Evolutionary conservation across 148 eudicot species (phyloP), one percentile per base, ranked within the genome.

Genomic region (Dysphania ambrosioides): DNA sequence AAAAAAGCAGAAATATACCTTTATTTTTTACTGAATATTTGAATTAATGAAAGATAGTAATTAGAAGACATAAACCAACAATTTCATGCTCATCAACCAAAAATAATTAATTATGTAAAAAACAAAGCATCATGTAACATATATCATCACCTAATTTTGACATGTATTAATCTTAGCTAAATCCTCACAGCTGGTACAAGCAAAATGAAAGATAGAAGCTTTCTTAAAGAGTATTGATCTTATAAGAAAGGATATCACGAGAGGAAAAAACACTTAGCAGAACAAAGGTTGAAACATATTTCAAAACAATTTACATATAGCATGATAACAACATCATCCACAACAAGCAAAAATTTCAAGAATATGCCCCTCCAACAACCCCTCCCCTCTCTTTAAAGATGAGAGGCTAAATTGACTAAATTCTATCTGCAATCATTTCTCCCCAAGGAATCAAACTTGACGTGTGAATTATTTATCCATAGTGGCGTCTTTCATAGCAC

Each of bases 171-270:
- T 9, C 16, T 26, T 42, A 36, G 38, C 38, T 8, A 35, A 29
- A 30, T 18, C 75, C 69, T 55, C 49, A 49, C 24, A 75, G 47
- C 71, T 36, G 42, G 23, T 55, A 75, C 10, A 23, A 18, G 55
- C 12, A 67, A 56, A 23, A 9, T 41, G 44, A 5, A n/a, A 12
- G 9, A 12, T 36, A 10, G 24, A 35, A 26, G 27, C 38, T 55
- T 24, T 47, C 21, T 47, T 13, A 5, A 73, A 42, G n/a, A 42
- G 15, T 53, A 72, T 35, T 35, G 19, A 53, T 0, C 74, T 29
- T 31, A 21, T 35, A 53, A 19, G 62, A 9, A 51, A 15, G 38
- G 42, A 32, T 15, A 31, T 32, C 19, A 47, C 21, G 16, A 47
- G 53, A 8, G 3, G 29, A 34, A 32, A 11, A 19, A 3, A 60